Base-by-base conservation (phyloP, 805 yeast species). In the Pichia sporocuriosa region DNA sequence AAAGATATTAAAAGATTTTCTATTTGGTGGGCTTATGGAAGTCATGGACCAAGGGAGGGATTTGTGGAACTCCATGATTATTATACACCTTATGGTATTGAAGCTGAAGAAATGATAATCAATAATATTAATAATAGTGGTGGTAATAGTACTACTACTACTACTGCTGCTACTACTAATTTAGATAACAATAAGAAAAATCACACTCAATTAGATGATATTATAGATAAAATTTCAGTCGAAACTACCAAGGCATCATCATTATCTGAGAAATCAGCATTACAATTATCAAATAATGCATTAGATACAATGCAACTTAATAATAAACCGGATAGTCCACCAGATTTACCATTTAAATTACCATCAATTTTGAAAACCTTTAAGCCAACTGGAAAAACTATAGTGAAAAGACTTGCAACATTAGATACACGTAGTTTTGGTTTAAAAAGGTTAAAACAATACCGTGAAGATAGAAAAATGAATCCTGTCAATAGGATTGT, bases 41-140 rank as follows among this genome's bases (percentile, higher is more conserved):
- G 80, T 36, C 75, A 83, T 70, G 93, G 88, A 0, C 80, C 77
- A 1, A 67, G 94, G 47, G 78, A 73, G 36, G 73, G 73, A 17
- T 71, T 81, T 42, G 60, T 61, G 15, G 60, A 62, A 37, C 67
- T 67, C 48, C 67, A 75, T 65, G 66, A 63, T 43, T 57, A 67
- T n/a, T 48, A 45, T 33, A 46, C 41, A 7, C 45, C 47, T 17
- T 26, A 35, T 20, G 37, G 41, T 17, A 24, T 34, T 39, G 40
- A 43, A 24, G 24, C 21, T 7, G 21, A 23, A 8, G 35, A 17
- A n/a, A n/a, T n/a, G n/a, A n/a, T n/a, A n/a, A n/a, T n/a, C n/a
- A n/a, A n/a, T 13, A 24, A 21, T 22, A 19, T n/a, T 12, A 16
- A 2, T 21, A 28, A 20, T 15, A 27, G 32, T 4, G 13, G 25